Percentiles rank a stretch among this genome's conserved stretches.
phyloP scores from a whole-genome alignment of 2,329 filamentous ascomycete genomes.

The Colletotrichum chrysophilum region DNA sequence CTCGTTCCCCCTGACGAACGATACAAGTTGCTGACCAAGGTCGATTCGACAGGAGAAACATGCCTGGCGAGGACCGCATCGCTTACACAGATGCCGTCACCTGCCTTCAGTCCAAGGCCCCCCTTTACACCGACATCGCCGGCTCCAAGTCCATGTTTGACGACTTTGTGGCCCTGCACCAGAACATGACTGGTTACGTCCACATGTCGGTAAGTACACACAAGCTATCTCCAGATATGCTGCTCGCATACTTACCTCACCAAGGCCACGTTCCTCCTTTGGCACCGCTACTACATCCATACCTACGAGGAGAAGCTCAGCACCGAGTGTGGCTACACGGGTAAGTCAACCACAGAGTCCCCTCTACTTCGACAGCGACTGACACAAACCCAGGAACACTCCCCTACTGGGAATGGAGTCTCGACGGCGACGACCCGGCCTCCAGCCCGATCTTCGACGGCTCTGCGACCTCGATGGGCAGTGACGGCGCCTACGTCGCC shows the following conservation, averaged over 20 bases:
- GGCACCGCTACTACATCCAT: constrained; percentile 25
- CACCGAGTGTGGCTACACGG: constrained; percentile 26
- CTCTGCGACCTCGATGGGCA: constrained; percentile 39
- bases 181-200: not conserved
- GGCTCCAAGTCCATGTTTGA: not conserved
- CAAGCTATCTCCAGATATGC: not conserved
- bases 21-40: not conserved
- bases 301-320: constrained; percentile 24
- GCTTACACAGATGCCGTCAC: not conserved
- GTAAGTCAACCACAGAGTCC: constrained; percentile 5
- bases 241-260: not conserved
- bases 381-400: constrained; percentile 10
- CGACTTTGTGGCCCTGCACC: constrained; percentile 1
- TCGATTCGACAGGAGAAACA: not conserved
- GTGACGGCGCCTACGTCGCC: constrained; percentile 38
- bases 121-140: not conserved
- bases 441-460: constrained; percentile 44
- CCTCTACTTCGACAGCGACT: not conserved
- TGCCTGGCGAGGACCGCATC: not conserved
- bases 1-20: not conserved
- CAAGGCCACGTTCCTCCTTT: constrained; percentile 22
- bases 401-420: constrained; percentile 10
- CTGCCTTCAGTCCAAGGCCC: not conserved
- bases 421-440: constrained; percentile 27
- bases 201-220: not conserved